Percentiles rank a stretch among this genome's conserved stretches.
These are phyloP conservation scores for Debaryomyces robertsiae DNA, from an alignment of 1,139 yeast species.

Conservation along the genomic window DNA sequence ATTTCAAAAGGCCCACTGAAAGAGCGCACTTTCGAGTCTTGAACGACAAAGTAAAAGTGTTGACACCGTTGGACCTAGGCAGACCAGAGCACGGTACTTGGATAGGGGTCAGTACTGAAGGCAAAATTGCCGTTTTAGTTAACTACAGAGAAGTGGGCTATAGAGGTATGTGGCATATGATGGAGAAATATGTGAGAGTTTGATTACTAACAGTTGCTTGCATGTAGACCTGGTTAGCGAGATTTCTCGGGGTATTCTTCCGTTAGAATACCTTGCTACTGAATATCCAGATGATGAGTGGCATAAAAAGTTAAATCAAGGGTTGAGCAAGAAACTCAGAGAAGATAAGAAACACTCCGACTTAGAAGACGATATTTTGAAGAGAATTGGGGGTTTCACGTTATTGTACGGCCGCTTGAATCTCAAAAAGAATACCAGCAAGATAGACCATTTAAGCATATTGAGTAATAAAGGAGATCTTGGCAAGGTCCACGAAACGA, in stretches of 20 bases:
- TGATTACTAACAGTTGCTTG: conserved; percentile 20
- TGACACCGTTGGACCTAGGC: conserved; percentile 78
- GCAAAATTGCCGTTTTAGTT: conserved; percentile 72
- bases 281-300: conserved; percentile 46
- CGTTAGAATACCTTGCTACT: conserved; percentile 55
- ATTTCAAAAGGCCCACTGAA: conserved; percentile 69
- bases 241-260: conserved; percentile 74
- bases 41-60: conserved; percentile 36
- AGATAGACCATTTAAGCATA: conserved; percentile 44
- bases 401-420: conserved; percentile 67
- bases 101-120: conserved; percentile 72
- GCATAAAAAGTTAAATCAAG: conserved; percentile 39
- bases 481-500: conserved; percentile 32
- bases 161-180: conserved; percentile 22
- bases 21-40: conserved; percentile 53
- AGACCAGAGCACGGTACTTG: conserved; percentile 85
- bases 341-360: conserved; percentile 7
- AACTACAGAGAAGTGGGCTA: conserved; percentile 58
- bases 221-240: conserved; percentile 32
- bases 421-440: conserved; percentile 23
- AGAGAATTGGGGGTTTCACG: conserved; percentile 79
- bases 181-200: background rate
- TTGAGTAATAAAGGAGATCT: conserved; percentile 54
- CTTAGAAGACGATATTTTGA: conserved; percentile 30
- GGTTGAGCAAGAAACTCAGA: conserved; percentile 25